Percentiles rank a stretch among this genome's conserved stretches.
Conservation (phyloP, 179 eudicot genomes). For the Amaranthus tricolor region DNA sequence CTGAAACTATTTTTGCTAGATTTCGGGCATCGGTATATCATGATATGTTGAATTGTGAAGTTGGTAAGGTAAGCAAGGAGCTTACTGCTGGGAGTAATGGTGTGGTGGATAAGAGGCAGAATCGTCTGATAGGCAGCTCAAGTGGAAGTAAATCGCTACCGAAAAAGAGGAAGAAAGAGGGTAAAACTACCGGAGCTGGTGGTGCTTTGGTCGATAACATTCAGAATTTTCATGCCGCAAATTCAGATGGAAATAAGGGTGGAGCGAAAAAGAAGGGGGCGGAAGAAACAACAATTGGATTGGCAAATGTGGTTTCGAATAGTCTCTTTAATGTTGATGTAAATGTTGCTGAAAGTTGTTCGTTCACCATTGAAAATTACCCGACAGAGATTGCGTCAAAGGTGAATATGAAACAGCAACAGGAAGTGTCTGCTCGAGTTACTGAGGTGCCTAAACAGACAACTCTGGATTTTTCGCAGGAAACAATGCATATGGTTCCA, state of each 20-base stretch:
- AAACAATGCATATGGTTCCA: neutral
- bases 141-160: slow-evolving; percentile 25
- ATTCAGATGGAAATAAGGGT: slow-evolving; percentile 21
- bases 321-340: slow-evolving; percentile 25
- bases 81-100: slow-evolving; percentile 12
- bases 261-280: slow-evolving; percentile 40
- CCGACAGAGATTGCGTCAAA: slow-evolving; percentile 6
- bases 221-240: slow-evolving; percentile 17
- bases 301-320: neutral
- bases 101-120: slow-evolving; percentile 9
- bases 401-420: slow-evolving; percentile 10
- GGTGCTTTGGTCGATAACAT: slow-evolving; percentile 17
- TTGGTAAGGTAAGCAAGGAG: slow-evolving; percentile 7
- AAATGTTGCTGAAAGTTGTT: slow-evolving; percentile 16
- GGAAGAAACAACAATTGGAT: slow-evolving; percentile 29
- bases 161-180: slow-evolving; percentile 49
- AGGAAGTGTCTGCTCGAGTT: slow-evolving; percentile 13
- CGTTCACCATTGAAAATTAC: slow-evolving; percentile 19
- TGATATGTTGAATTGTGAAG: slow-evolving; percentile 26
- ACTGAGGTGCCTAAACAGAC: slow-evolving; percentile 19
- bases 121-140: slow-evolving; percentile 18
- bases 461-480: slow-evolving; percentile 24
- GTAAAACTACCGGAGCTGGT: slow-evolving; percentile 11
- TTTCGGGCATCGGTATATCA: slow-evolving; percentile 50
- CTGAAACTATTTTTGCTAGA: slow-evolving; percentile 38